A percentile compares a stretch with the other conserved stretches of the same genome.
Conservation (phyloP, 257 asterid genomes). For the Echites panduratus region DNA sequence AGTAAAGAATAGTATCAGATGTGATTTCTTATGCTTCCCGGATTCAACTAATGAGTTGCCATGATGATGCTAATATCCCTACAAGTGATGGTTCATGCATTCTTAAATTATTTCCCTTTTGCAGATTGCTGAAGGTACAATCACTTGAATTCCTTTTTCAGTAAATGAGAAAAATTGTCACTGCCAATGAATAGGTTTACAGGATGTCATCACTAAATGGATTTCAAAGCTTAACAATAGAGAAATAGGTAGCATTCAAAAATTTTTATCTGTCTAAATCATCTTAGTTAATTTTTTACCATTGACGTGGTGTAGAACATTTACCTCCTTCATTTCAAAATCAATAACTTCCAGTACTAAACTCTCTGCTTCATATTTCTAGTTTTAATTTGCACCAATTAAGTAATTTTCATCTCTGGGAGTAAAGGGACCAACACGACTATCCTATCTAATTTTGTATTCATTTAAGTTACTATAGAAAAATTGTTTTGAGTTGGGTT, state of each 20-base stretch:
- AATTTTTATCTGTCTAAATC: background rate
- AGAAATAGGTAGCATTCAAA: conserved; percentile 53
- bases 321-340: background rate
- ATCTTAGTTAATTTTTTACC: background rate
- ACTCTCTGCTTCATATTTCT: too few species aligned
- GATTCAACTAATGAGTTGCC: background rate
- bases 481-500: too few species aligned
- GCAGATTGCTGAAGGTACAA: conserved; percentile 61
- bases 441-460: too few species aligned
- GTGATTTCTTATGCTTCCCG: background rate
- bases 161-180: conserved; percentile 86
- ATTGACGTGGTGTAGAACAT: background rate
- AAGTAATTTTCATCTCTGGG: too few species aligned
- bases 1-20: background rate
- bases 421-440: too few species aligned
- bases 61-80: background rate
- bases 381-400: too few species aligned
- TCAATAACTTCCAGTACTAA: background rate
- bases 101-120: conserved; percentile 8
- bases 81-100: background rate
- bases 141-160: conserved; percentile 63
- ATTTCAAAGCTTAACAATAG: conserved; percentile 51
- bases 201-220: conserved; percentile 84
- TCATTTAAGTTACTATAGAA: too few species aligned
- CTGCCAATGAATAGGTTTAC: conserved; percentile 92